These are phyloP conservation scores for Monosporascus sp. DNA, from an alignment of 2,329 filamentous ascomycete genomes.

Conservation along the genomic window DNA sequence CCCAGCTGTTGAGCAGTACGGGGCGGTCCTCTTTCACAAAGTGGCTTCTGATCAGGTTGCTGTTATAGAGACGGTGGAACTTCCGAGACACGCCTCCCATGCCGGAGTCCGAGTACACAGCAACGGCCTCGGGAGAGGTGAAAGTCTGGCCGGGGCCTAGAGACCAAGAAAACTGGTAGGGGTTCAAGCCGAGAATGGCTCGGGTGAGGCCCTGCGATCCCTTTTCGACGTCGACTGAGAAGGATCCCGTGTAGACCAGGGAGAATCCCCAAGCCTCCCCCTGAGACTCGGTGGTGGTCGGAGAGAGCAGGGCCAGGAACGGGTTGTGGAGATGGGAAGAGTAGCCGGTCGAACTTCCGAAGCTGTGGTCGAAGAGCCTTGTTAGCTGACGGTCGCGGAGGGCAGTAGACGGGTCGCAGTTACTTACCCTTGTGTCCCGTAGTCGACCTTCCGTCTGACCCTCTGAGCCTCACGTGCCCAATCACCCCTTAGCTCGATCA, in stretches of 20 bases:
- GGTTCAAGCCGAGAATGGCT: slow-evolving; percentile 56
- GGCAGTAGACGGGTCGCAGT: too few relatives aligned
- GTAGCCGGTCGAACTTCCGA: slow-evolving; percentile 56
- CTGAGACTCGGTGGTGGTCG: slow-evolving; percentile 53
- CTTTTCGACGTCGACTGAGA: slow-evolving; percentile 55
- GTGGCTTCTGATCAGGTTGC: slow-evolving; percentile 55
- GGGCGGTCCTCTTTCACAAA: slow-evolving; percentile 47
- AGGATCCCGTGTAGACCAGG: slow-evolving; percentile 60
- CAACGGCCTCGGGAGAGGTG: slow-evolving; percentile 57
- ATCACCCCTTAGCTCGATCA: slow-evolving; percentile 58
- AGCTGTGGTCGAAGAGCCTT: slow-evolving; percentile 33
- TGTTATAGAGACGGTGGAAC: slow-evolving; percentile 56
- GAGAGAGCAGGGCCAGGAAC: slow-evolving; percentile 52
- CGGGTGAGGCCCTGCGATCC: slow-evolving; percentile 57
- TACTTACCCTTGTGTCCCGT: slow-evolving; percentile 47
- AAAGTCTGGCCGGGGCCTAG: slow-evolving; percentile 52
- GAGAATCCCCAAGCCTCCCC: slow-evolving; percentile 63
- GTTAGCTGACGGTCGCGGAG: background rate
- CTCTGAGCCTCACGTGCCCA: slow-evolving; percentile 56
- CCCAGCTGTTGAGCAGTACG: slow-evolving; percentile 60
- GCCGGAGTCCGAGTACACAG: slow-evolving; percentile 54
- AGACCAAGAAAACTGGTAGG: slow-evolving; percentile 53
- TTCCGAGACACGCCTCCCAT: slow-evolving; percentile 58
- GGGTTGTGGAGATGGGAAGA: slow-evolving; percentile 62
- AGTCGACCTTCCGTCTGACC: slow-evolving; percentile 49